A percentile compares a stretch with the other conserved stretches of the same genome.
These are phyloP conservation scores for Pythium apleroticum DNA, from an alignment of 352 stramenopile genomes.

Conservation along the genomic window DNA sequence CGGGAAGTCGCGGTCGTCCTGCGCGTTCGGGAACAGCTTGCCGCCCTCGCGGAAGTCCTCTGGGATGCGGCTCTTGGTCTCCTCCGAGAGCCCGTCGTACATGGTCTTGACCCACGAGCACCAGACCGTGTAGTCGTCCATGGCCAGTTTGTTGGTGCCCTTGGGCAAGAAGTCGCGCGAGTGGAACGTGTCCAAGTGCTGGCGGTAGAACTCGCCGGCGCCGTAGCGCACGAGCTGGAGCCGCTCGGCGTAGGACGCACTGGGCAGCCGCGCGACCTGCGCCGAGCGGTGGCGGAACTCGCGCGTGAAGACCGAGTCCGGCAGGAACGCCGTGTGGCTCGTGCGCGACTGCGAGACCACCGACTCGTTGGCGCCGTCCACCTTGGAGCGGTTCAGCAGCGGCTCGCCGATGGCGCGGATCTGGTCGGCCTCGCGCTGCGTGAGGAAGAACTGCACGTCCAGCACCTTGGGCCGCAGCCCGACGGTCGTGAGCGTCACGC, in stretches of 20 bases:
- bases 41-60: conserved; percentile 61
- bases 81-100: conserved; percentile 38
- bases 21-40: conserved; percentile 51
- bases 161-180: conserved; percentile 71
- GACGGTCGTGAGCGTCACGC: conserved; percentile 68
- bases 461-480: conserved; percentile 71
- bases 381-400: conserved; percentile 61
- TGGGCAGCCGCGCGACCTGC: conserved; percentile 62
- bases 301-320: conserved; percentile 62
- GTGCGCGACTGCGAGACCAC: conserved; percentile 67
- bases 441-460: conserved; percentile 70
- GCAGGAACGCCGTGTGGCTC: conserved; percentile 80
- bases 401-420: conserved; percentile 55
- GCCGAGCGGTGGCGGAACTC: conserved; percentile 71
- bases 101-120: conserved; percentile 56
- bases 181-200: conserved; percentile 84
- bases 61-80: conserved; percentile 34
- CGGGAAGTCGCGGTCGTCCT: conserved; percentile 56
- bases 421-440: conserved; percentile 51
- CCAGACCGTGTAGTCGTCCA: conserved; percentile 72
- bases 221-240: conserved; percentile 80
- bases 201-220: conserved; percentile 79
- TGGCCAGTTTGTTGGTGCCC: conserved; percentile 30
- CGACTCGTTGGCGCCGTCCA: conserved; percentile 64
- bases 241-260: conserved; percentile 61